Evolutionary conservation across 306 rosid genomes (phyloP).

Genomic region (Quercus variabilis): DNA sequence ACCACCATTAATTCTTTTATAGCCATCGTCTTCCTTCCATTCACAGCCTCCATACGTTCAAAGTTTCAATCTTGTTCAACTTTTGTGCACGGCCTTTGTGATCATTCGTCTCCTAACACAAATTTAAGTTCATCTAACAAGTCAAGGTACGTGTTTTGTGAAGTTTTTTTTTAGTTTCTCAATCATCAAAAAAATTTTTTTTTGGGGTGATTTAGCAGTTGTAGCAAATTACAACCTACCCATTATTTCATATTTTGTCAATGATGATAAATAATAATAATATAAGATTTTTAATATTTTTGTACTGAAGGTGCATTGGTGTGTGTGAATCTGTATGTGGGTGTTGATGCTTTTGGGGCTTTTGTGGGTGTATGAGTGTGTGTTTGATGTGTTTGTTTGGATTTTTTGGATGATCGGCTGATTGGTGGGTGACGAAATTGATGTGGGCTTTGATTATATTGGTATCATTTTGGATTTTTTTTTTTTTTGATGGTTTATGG

Average conservation of each 20-base stretch:
- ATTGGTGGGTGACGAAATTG: not conserved
- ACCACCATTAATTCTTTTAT: conserved; percentile 25
- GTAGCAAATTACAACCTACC: not conserved
- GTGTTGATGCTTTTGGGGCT: not conserved
- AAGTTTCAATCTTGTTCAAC: conserved; percentile 5
- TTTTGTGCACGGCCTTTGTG: not conserved
- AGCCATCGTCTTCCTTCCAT: conserved; percentile 5
- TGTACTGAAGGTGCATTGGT: conserved; percentile 16
- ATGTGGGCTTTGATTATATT: conserved; percentile 10
- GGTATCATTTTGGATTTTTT: conserved; percentile 1
- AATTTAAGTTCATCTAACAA: not conserved
- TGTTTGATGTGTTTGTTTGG: not conserved
- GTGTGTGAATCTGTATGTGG: conserved; percentile 24
- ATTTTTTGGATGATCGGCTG: conserved; percentile 12
- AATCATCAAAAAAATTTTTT: not conserved
- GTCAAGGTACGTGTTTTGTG: conserved; percentile 15
- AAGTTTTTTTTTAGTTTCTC: not conserved
- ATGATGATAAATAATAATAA: not conserved
- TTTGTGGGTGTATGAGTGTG: not conserved
- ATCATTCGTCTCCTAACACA: not conserved
- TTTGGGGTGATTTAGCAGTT: not conserved
- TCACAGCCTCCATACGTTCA: conserved; percentile 10
- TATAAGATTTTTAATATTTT: not conserved
- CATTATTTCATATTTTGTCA: not conserved
- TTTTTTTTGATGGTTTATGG: conserved; percentile 10